phyloP scores from a whole-genome alignment of 768 basidiomycete genomes.

The Amanita thiersii region DNA sequence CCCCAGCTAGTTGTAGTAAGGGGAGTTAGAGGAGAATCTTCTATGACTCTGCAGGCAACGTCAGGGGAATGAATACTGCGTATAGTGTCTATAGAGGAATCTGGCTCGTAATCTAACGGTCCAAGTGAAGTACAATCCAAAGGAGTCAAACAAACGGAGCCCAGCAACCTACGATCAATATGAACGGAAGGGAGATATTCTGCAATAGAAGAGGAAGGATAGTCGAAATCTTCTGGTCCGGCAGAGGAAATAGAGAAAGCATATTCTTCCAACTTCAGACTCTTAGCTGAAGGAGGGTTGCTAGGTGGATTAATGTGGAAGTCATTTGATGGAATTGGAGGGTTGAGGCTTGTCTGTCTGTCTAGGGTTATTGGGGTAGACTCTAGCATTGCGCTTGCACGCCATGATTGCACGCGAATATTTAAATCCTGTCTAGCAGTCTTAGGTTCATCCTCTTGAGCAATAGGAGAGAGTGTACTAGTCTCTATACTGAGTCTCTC shows the following conservation, averaged over 20 bases:
- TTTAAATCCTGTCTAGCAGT: constrained; percentile 46
- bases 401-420: constrained; percentile 57
- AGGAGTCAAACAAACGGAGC: constrained; percentile 50
- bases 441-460: constrained; percentile 52
- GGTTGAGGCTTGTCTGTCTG: constrained; percentile 43
- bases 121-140: constrained; percentile 50
- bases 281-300: constrained; percentile 25
- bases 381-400: constrained; percentile 44
- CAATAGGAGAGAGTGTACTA: constrained; percentile 48
- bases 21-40: constrained; percentile 45
- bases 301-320: constrained; percentile 19
- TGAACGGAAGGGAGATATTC: constrained; percentile 45
- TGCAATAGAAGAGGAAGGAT: constrained; percentile 21
- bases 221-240: constrained; percentile 38
- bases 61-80: constrained; percentile 49
- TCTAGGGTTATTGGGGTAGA: constrained; percentile 39
- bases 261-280: constrained; percentile 57
- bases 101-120: constrained; percentile 38
- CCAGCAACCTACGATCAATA: constrained; percentile 41
- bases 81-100: constrained; percentile 24
- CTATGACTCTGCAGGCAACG: constrained; percentile 45
- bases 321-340: constrained; percentile 41
- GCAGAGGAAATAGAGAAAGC: constrained; percentile 62
- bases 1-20: constrained; percentile 42
- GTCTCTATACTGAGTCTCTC: constrained; percentile 17